phyloP scores from a whole-genome alignment of 2,329 filamentous ascomycete species.

The Geosmithia flava region DNA sequence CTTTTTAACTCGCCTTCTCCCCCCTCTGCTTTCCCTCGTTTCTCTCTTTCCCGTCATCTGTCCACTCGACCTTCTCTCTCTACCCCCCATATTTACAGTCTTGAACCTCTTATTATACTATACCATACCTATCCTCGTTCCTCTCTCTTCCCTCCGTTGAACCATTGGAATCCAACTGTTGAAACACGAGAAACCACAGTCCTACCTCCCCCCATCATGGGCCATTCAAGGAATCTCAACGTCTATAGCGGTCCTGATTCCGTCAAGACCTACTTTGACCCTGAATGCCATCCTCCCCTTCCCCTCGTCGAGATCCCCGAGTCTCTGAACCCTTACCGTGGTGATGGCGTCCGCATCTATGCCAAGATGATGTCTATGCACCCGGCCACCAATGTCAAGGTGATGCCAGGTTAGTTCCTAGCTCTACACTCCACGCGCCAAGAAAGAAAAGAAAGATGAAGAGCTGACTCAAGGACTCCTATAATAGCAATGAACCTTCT shows the following conservation, averaged over 20 bases:
- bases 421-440: too few species aligned
- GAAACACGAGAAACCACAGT: background rate
- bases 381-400: conserved; percentile 53
- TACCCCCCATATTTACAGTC: background rate
- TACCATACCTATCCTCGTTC: too few species aligned
- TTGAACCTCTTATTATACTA: too few species aligned
- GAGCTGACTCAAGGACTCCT: background rate
- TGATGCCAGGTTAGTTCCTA: conserved; percentile 35
- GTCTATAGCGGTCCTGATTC: conserved; percentile 46
- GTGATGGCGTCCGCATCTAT: conserved; percentile 4
- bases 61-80: background rate
- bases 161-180: background rate
- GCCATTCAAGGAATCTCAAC: conserved; percentile 13
- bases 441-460: too few species aligned
- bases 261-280: conserved; percentile 23
- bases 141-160: background rate
- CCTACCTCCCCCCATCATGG: background rate
- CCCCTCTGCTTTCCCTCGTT: background rate
- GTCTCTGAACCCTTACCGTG: conserved; percentile 9
- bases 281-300: conserved; percentile 29
- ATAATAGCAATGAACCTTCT: conserved; percentile 36
- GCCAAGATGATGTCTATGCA: conserved; percentile 49
- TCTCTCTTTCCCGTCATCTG: background rate
- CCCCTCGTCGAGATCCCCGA: conserved; percentile 49
- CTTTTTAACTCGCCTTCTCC: background rate